phyloP scores from a whole-genome alignment of 2,329 filamentous ascomycete species.

The Ophiocordyceps unilateralis region DNA sequence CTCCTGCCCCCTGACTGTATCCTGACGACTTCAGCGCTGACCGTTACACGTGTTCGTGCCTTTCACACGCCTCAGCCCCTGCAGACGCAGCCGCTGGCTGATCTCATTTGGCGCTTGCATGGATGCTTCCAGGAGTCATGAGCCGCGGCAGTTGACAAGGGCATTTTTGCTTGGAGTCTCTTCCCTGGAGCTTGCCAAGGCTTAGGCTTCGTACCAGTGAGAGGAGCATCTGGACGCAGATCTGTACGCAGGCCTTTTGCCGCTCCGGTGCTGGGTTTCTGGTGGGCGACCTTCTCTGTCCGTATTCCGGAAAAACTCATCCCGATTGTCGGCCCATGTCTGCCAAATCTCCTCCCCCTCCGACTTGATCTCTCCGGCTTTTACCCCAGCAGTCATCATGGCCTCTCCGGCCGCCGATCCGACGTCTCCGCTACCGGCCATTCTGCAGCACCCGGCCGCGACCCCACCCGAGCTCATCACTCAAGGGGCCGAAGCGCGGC shows the following conservation, averaged over 20 bases:
- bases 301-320: background rate
- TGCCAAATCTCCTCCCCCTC: background rate
- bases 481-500: conserved; percentile 88
- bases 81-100: conserved; percentile 1
- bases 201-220: too few relatives aligned
- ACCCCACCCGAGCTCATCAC: conserved; percentile 53
- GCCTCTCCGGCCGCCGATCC: conserved; percentile 4
- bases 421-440: conserved; percentile 38
- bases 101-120: background rate
- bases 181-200: too few relatives aligned
- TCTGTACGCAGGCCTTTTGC: too few relatives aligned
- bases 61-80: conserved; percentile 1
- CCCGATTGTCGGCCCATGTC: background rate
- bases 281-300: too few relatives aligned
- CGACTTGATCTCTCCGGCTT: background rate
- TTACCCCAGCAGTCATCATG: background rate
- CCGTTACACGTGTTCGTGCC: background rate
- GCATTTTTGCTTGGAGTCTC: too few relatives aligned
- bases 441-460: conserved; percentile 45
- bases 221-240: too few relatives aligned
- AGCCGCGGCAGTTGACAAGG: too few relatives aligned
- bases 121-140: too few relatives aligned
- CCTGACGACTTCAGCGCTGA: too few relatives aligned
- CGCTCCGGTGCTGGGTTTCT: too few relatives aligned
- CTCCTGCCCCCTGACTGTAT: too few relatives aligned